Base-by-base conservation (phyloP, 495 filamentous ascomycete species). In the Penicillium ochrochloron region DNA sequence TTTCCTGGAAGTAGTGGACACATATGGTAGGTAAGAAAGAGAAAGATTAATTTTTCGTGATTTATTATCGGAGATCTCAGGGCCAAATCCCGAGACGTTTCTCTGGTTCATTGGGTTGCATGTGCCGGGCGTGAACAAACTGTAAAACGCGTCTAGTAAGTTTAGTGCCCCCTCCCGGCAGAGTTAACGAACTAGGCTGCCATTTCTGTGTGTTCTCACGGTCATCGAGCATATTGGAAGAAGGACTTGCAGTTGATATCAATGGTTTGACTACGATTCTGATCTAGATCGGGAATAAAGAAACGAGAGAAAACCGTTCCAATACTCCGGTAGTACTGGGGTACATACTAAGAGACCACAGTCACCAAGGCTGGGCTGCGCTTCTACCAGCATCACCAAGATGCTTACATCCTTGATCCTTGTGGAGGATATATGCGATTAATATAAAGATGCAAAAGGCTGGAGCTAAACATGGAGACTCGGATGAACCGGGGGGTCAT, bases 391-490 rank as follows among this genome's bases (percentile, higher is more conserved):
- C 51, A 29, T 29, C 51, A 31, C 25, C n/a, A 54, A 53, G 11
- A 54, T 23, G 27, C 62, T 46, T 59, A 59, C 62, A 65, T 60
- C 57, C 62, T 48, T 64, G 61, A 58, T 59, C 39, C 57, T 35
- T 33, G 63, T 19, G 35, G 61, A 50, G 39, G 42, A 61, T 63
- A 61, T 63, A 44, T 61, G 27, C 55, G 55, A 63, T 65, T 67
- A 65, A 67, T 72, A 69, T 65, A 66, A 63, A 52, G 57, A 64
- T 63, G 48, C 48, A 61, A 57, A 50, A 61, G 61, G 51, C 53
- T 57, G 48, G 56, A 61, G 59, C 55, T 17, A 37, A 37, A 29
- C 52, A 57, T 63, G 61, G 54, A 48, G 33, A 23, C 58, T 17
- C 56, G 61, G 61, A 64, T 51, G 63, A 69, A 69, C 60, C 60